Percentiles rank a stretch among this genome's conserved stretches.
phyloP scores from a whole-genome alignment of 495 filamentous ascomycete species.

The Lasiosphaeria miniovina region DNA sequence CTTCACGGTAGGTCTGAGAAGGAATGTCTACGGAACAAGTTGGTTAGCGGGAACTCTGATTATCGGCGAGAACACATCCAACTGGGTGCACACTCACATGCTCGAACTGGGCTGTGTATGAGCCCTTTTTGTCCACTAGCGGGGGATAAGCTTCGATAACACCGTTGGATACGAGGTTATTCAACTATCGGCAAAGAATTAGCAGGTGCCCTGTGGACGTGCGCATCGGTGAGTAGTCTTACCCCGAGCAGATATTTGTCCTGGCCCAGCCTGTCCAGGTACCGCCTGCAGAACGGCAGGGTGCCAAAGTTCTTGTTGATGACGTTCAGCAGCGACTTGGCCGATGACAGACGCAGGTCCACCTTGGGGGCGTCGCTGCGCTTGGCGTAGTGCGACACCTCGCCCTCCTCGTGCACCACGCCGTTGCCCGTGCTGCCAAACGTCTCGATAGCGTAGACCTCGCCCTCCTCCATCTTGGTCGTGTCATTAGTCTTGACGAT shows the following conservation, averaged over 20 bases:
- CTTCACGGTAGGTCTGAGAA: constrained; percentile 84
- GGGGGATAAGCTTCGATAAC: constrained; percentile 91
- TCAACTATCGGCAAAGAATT: constrained; percentile 56
- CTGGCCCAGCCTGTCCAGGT: constrained; percentile 80
- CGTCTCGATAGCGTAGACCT: constrained; percentile 90
- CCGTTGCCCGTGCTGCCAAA: constrained; percentile 92
- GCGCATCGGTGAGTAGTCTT: constrained; percentile 31
- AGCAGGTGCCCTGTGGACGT: background rate
- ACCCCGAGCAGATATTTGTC: constrained; percentile 85
- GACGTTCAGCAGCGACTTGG: constrained; percentile 76
- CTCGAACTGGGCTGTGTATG: constrained; percentile 92
- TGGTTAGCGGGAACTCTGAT: constrained; percentile 27
- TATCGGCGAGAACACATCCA: background rate
- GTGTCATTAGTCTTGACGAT: constrained; percentile 78
- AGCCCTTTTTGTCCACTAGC: constrained; percentile 87
- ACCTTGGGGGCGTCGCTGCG: constrained; percentile 62
- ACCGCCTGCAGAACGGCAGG: constrained; percentile 79
- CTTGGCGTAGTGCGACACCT: constrained; percentile 76
- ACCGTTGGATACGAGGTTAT: constrained; percentile 78
- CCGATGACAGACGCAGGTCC: constrained; percentile 66
- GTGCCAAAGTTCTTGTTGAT: constrained; percentile 94
- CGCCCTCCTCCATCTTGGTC: constrained; percentile 93
- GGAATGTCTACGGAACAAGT: constrained; percentile 60
- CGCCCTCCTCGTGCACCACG: constrained; percentile 77
- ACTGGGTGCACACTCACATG: constrained; percentile 60